Evolutionary conservation across 2,329 filamentous ascomycete species (phyloP).

Genomic region (Apiospora marii): DNA sequence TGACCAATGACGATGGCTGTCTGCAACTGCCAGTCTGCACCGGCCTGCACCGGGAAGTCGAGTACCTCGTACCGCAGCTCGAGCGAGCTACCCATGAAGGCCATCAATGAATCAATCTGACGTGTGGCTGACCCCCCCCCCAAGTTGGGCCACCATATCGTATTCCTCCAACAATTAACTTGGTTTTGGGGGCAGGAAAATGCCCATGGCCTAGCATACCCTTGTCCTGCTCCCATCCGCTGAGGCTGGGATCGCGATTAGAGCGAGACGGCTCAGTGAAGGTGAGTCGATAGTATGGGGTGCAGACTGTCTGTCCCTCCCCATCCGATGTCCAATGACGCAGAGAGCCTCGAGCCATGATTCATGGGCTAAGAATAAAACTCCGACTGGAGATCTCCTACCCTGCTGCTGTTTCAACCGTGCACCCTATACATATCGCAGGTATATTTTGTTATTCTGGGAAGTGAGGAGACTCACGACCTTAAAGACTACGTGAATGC

Average conservation of each 20-base stretch:
- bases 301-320: slow-evolving; percentile 3
- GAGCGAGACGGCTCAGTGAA: not conserved
- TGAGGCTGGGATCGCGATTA: slow-evolving; percentile 14
- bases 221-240: not conserved
- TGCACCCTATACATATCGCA: not conserved
- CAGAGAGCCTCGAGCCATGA: slow-evolving; percentile 7
- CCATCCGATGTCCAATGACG: slow-evolving; percentile 13
- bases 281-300: not conserved
- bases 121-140: slow-evolving; percentile 10
- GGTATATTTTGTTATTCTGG: not conserved
- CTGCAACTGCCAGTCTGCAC: not conserved
- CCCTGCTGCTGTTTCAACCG: slow-evolving; percentile 14
- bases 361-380: slow-evolving; percentile 19
- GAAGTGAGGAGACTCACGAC: slow-evolving; percentile 11
- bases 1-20: not conserved
- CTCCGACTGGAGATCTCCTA: not conserved
- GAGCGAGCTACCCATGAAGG: not conserved
- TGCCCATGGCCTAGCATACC: not conserved
- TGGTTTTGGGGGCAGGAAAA: not conserved
- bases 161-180: not conserved
- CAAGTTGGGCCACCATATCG: not conserved
- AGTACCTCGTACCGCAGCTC: not conserved
- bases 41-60: not conserved
- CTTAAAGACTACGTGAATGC: slow-evolving; percentile 10
- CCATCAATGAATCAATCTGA: slow-evolving; percentile 13